Evolutionary conservation across 164 flowering plant genomes (phyloP).

Genomic region (Santalum album): DNA sequence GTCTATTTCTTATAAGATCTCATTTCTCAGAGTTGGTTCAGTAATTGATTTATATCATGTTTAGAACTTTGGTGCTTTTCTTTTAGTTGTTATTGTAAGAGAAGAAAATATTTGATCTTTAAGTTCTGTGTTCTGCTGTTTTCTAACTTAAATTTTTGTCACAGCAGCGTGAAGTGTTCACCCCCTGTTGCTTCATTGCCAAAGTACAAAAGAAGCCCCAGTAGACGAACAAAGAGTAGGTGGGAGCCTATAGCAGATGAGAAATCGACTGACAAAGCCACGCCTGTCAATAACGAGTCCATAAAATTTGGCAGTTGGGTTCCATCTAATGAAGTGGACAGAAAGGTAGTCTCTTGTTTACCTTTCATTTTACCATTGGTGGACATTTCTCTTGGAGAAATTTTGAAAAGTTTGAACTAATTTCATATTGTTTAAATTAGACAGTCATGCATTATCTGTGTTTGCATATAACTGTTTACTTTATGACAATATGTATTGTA

Average conservation of each 20-base stretch:
- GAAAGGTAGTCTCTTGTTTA: conserved; percentile 19
- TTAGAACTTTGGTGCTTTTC: too few species aligned
- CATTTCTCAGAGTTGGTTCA: too few species aligned
- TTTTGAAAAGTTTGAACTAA: too few species aligned
- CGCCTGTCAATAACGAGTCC: conserved; percentile 26
- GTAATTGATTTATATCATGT: too few species aligned
- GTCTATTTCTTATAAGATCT: too few species aligned
- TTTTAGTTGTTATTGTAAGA: too few species aligned
- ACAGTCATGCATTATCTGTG: too few species aligned
- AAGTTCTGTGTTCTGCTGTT: background rate
- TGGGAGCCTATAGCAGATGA: conserved; percentile 93
- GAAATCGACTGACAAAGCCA: conserved; percentile 37
- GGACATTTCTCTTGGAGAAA: too few species aligned
- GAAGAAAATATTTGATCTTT: background rate
- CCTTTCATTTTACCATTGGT: background rate
- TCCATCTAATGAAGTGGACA: conserved; percentile 30
- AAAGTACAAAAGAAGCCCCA: conserved; percentile 61
- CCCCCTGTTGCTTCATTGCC: conserved; percentile 30
- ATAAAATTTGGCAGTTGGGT: conserved; percentile 44
- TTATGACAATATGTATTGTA: too few species aligned
- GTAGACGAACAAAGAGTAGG: conserved; percentile 79
- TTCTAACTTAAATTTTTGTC: background rate
- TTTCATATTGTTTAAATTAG: too few species aligned
- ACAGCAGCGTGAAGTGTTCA: conserved; percentile 27
- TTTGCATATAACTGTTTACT: too few species aligned